Base-by-base conservation (phyloP, 1,139 yeast genomes). In the Entelexis paramagnoliae region DNA sequence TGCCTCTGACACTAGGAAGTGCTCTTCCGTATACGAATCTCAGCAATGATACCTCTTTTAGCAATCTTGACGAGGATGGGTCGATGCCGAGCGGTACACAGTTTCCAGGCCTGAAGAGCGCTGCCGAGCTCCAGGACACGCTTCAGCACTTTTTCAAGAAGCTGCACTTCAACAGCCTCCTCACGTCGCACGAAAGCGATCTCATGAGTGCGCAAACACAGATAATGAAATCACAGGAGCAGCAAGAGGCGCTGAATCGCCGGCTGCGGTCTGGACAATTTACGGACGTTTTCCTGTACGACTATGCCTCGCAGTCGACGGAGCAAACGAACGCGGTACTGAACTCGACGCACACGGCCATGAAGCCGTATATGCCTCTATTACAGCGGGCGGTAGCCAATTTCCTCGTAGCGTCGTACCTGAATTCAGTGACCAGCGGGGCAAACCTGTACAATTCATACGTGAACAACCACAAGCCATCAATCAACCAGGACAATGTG, bases 181-280 rank as follows among this genome's bases (percentile, higher is more conserved):
- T 26, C 17, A 9, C 32, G 22, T 39, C 42, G 14, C 42, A 40
- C 34, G 44, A 26, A 10, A 13, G 24, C 17, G 26, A 26, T 34
- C 44, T 40, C 5, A 7, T 28, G 26, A 19, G 13, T 2, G 49
- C 49, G 2, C 50, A 50, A 22, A 16, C 20, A 2, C 34, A 17
- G 30, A 38, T 50, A 8, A 29, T 36, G 35, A 3, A 13, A 2
- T 16, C 26, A 14, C 52, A 50, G 26, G 52, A 50, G 29, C 14
- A 28, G 14, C 52, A 50, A n/a, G 52, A 50, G 19, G 9, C 46
- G 4, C 50, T 50, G 13, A 50, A 50, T 17, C 46, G 52, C 3
- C 41, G 50, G 4, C 32, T 50, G 4, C n/a, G 49, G n/a, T 50
- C 52, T 2, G 48, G 44, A 6, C 50, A 39, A 20, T 48, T 49